Base-by-base conservation (phyloP, 495 filamentous ascomycete species). In the Hypoxylon lienhwacheense region DNA sequence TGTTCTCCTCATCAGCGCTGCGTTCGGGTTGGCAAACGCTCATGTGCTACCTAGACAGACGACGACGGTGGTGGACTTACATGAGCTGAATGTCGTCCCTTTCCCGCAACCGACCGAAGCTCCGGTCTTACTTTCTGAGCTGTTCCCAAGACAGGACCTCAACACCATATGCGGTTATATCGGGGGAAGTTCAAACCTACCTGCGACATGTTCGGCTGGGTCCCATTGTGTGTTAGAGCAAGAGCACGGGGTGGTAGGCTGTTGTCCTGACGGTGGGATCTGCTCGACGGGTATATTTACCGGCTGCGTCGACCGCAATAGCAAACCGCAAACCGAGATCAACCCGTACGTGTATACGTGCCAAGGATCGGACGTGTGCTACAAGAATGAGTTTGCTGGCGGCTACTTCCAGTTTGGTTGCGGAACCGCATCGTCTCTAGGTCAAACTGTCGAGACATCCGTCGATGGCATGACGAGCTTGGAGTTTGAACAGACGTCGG, bases 291-390 rank as follows among this genome's bases (percentile, higher is more conserved):
- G 76, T 28, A 71, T 78, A 33, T 78, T 72, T 54, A 78, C 76
- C 1, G 70, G 70, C 14, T 78, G 76, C 25, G 76, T 77, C 31
- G 76, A 78, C 53, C 47, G 44, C 26, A 73, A 76, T 47, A 77
- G 69, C 49, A 60, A 55, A 15, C 67, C 72, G 11, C 74, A 78
- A 57, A 75, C 72, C 21, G 74, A 71, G 57, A 66, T 71, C 41
- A 73, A 78, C 53, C 76, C 74, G 14, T 76, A 77, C 41, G 69
- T 78, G 16, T 77, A 66, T 56, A 76, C 73, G 28, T 78, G 76
- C 55, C 46, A 64, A 33, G 68, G 64, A 28, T 53, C 52, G 22
- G 34, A 69, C 12, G 71, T 77, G 11, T 78, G 76, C 49, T 78
- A 71, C 58, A 65, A 48, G 59, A 78, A 78, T 53, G 26, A 65